Conservation (phyloP, 2,329 filamentous ascomycete genomes). For the Dactylellina cionopaga region DNA sequence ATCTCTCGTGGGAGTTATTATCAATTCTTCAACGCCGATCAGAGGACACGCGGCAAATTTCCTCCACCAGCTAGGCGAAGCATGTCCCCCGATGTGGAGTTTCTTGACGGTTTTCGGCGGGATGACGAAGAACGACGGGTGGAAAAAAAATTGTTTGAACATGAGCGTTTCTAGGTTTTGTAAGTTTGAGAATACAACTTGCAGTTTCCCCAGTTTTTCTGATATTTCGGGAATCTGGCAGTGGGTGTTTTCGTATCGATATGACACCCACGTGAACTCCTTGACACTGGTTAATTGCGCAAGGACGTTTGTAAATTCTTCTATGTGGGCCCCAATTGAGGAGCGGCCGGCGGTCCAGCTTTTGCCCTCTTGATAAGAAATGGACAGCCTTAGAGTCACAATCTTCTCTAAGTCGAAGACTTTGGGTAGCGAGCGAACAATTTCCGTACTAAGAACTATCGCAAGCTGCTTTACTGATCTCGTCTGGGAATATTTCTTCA, state of each 20-base stretch:
- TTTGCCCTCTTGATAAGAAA: background rate
- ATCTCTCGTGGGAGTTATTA: background rate
- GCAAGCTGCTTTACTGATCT: background rate
- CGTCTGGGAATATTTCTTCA: slow-evolving; percentile 4
- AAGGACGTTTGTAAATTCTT: background rate
- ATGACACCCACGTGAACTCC: slow-evolving; percentile 8
- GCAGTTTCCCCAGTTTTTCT: background rate
- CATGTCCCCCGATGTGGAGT: background rate
- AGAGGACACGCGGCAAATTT: slow-evolving; percentile 8
- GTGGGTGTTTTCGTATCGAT: background rate
- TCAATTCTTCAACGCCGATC: background rate
- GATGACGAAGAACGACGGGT: slow-evolving; percentile 22
- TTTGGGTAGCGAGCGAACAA: background rate
- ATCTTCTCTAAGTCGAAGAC: slow-evolving; percentile 19
- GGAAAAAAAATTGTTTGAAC: background rate
- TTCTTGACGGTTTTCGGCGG: slow-evolving; percentile 3
- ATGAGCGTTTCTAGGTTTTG: background rate
- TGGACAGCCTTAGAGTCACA: background rate
- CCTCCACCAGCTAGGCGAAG: slow-evolving; percentile 6
- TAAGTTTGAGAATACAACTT: background rate
- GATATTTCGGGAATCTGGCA: background rate
- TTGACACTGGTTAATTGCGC: background rate
- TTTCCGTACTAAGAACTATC: background rate
- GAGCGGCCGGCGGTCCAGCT: background rate
- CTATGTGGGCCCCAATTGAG: background rate